phyloP scores from a whole-genome alignment of 805 yeast genomes.

The Candida sanyiensis region DNA sequence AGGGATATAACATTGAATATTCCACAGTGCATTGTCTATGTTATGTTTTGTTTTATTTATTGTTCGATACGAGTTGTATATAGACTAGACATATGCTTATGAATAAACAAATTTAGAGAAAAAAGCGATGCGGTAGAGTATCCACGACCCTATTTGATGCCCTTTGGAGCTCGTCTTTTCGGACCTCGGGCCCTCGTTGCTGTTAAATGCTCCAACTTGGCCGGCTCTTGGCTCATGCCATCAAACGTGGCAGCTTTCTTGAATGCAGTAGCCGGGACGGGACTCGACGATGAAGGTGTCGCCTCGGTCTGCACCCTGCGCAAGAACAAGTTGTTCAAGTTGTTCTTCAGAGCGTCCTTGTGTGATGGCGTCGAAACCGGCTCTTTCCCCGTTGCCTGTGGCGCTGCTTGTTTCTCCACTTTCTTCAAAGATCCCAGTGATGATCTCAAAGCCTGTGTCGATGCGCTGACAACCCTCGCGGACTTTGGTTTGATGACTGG shows the following conservation, averaged over 20 bases:
- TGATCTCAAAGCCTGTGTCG: conserved; percentile 15
- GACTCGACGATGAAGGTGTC: background rate
- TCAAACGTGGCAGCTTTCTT: conserved; percentile 24
- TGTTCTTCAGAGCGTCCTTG: conserved; percentile 10
- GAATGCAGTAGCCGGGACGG: background rate
- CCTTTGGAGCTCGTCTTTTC: conserved; percentile 31
- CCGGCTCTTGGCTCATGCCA: conserved; percentile 4
- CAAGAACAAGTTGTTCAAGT: conserved; percentile 14
- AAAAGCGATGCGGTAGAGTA: too few species aligned
- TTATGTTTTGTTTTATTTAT: conserved; percentile 2
- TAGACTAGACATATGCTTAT: conserved; percentile 5
- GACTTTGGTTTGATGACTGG: conserved; percentile 17
- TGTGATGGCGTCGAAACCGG: background rate
- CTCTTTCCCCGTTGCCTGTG: background rate
- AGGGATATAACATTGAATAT: background rate
- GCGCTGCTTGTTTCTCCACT: background rate
- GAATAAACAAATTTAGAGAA: conserved; percentile 1
- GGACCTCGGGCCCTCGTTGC: conserved; percentile 32
- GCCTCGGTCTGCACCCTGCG: conserved; percentile 17
- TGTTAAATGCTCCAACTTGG: conserved; percentile 26
- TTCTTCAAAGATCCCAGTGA: conserved; percentile 16
- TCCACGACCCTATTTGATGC: background rate
- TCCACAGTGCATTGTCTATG: conserved; percentile 6
- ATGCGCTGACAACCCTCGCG: conserved; percentile 20
- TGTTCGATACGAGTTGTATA: conserved; percentile 6